Evolutionary conservation across 495 filamentous ascomycete genomes (phyloP).

Genomic region (Penicillium egyptiacum): DNA sequence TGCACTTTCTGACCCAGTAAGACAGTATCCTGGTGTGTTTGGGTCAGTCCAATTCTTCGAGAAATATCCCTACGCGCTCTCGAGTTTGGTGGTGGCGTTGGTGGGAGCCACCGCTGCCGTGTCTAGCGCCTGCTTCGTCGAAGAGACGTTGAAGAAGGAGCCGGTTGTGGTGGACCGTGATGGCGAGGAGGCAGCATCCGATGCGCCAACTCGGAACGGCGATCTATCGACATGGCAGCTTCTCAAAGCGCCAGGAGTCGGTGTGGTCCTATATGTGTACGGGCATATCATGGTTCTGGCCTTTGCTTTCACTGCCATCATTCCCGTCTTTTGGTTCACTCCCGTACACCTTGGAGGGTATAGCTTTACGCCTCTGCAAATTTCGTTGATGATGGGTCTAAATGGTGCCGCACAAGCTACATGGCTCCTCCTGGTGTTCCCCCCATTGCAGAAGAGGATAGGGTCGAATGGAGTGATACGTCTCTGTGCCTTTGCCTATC

Average conservation of each 20-base stretch:
- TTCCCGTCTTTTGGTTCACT: slow-evolving; percentile 65
- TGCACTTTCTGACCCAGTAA: slow-evolving; percentile 58
- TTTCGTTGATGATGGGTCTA: slow-evolving; percentile 59
- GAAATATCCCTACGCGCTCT: slow-evolving; percentile 63
- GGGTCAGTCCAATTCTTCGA: slow-evolving; percentile 54
- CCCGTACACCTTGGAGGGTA: slow-evolving; percentile 56
- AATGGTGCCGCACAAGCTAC: slow-evolving; percentile 59
- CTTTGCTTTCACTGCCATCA: slow-evolving; percentile 59
- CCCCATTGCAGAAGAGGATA: slow-evolving; percentile 54
- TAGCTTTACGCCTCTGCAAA: slow-evolving; percentile 57
- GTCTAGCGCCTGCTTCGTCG: slow-evolving; percentile 48
- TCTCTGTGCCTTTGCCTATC: slow-evolving; percentile 53
- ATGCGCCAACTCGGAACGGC: not conserved
- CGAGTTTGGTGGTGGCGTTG: slow-evolving; percentile 52
- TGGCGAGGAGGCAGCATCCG: slow-evolving; percentile 7
- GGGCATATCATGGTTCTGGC: slow-evolving; percentile 61
- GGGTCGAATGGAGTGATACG: slow-evolving; percentile 62
- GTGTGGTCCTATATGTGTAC: slow-evolving; percentile 60
- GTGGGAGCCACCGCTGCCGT: slow-evolving; percentile 52
- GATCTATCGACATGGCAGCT: slow-evolving; percentile 53
- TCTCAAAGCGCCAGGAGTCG: slow-evolving; percentile 60
- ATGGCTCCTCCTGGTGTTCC: slow-evolving; percentile 66
- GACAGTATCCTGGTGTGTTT: slow-evolving; percentile 57
- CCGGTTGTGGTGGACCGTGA: slow-evolving; percentile 10
- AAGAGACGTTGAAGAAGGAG: slow-evolving; percentile 53